Base-by-base conservation (phyloP, 2,329 filamentous ascomycete genomes). In the Neonectria punicea region DNA sequence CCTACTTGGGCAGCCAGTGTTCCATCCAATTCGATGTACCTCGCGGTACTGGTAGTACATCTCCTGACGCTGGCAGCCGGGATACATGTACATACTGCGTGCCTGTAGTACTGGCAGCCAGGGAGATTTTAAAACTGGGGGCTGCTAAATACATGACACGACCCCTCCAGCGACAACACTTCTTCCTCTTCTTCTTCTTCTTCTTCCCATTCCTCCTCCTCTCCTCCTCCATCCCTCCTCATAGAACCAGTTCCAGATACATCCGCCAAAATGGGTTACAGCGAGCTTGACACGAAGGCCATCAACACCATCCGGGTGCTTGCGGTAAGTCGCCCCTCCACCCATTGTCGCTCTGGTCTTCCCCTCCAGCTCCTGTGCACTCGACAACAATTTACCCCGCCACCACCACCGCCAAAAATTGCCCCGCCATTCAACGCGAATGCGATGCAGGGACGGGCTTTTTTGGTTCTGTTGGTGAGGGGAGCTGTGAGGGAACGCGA, bases 231-330 rank as follows among this genome's bases (percentile, higher is more conserved):
- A 55, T 59, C 63, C 51, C 63, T 62, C 57, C 58, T 57, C 61
- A 68, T 59, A 74, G 44, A 70, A 70, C 68, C 67, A 72, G 62
- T 63, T 47, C 68, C 63, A 56, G 62, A 70, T 65, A 76, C 74
- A 76, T 77, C 70, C 79, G 83, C 80, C 82, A 89, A 79, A 82
- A 98, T 98, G 95, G 90, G 90, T 82, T 98, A 92, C 89, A 87
- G 88, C 81, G 92, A 98, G 78, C 82, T 90, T 79, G 96, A 99
- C 83, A 86, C 91, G 87, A 89, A 94, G 84, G 92, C 93, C 80
- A 93, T 99, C 86, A 98, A 98, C 91, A 97, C 95, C 83, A 98
- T 99, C 87, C 93, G 96, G 82, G 84, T 93, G 80, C 89, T 99
- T 77, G 94, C 96, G 81, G 96, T 98, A 91, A 83, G 94, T 91